Evolutionary conservation across 2,329 filamentous ascomycete genomes (phyloP).

Genomic region (Epichloe bromicola): DNA sequence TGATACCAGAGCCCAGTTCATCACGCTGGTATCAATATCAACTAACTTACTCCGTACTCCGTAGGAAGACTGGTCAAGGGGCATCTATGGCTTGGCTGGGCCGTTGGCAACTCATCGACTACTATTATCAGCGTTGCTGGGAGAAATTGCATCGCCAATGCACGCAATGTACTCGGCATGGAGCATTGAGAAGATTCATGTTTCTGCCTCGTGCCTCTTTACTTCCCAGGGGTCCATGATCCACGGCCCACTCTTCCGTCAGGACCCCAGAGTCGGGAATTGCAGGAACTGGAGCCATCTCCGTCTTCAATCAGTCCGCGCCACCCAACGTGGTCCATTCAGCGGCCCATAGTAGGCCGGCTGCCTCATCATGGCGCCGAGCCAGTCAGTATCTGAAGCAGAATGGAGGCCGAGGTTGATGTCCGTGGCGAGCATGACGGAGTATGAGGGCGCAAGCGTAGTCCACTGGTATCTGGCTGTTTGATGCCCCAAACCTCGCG

Average conservation of each 20-base stretch:
- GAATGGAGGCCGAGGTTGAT: neutral
- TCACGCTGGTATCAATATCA: neutral
- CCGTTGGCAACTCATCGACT: no score
- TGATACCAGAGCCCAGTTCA: neutral
- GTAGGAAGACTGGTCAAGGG: neutral
- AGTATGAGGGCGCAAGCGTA: neutral
- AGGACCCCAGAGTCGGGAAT: neutral
- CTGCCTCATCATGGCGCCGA: neutral
- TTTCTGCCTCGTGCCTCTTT: neutral
- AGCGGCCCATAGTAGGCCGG: neutral
- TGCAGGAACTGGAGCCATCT: neutral
- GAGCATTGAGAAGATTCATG: neutral
- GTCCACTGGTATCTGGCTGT: neutral
- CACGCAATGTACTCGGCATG: neutral
- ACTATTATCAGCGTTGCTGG: no score
- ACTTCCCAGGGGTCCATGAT: neutral
- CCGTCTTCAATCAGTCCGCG: neutral
- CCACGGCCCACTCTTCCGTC: neutral
- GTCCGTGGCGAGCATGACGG: neutral
- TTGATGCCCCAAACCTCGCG: neutral
- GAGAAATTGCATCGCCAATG: neutral
- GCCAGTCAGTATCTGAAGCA: neutral
- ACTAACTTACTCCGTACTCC: neutral
- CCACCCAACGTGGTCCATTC: neutral
- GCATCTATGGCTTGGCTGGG: neutral